Evolutionary conservation across 805 yeast genomes (phyloP).

Genomic region (Suhomyces canberraensis): DNA sequence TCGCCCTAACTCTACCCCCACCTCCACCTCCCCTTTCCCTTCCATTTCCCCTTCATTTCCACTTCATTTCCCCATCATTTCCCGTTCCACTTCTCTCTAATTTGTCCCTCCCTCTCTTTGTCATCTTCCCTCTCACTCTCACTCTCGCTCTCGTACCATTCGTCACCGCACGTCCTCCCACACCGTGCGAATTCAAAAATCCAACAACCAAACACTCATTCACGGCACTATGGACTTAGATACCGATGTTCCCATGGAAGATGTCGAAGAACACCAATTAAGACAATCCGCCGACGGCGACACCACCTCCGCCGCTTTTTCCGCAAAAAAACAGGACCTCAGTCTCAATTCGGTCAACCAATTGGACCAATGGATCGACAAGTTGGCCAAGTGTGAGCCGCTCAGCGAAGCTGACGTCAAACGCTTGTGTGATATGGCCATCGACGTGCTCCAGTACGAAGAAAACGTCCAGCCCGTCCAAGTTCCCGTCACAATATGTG

Average conservation of each 20-base stretch:
- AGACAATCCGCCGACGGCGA: conserved; percentile 14
- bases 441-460: conserved; percentile 85
- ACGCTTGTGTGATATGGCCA: conserved; percentile 82
- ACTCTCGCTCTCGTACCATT: too few relatives aligned
- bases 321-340: conserved; percentile 34
- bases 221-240: conserved; percentile 63
- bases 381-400: conserved; percentile 74
- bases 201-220: too few relatives aligned
- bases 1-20: too few relatives aligned
- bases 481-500: conserved; percentile 96
- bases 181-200: too few relatives aligned
- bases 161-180: too few relatives aligned
- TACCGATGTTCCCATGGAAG: conserved; percentile 83
- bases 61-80: too few relatives aligned
- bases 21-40: too few relatives aligned
- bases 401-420: conserved; percentile 77
- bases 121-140: too few relatives aligned
- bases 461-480: conserved; percentile 93
- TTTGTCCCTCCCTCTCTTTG: too few relatives aligned
- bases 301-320: conserved; percentile 5
- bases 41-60: too few relatives aligned
- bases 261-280: conserved; percentile 51
- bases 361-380: conserved; percentile 85
- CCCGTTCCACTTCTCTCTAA: too few relatives aligned
- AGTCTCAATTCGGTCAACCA: conserved; percentile 50